Conservation (phyloP, 345 rosid genomes). For the Hypericum androsaemum region DNA sequence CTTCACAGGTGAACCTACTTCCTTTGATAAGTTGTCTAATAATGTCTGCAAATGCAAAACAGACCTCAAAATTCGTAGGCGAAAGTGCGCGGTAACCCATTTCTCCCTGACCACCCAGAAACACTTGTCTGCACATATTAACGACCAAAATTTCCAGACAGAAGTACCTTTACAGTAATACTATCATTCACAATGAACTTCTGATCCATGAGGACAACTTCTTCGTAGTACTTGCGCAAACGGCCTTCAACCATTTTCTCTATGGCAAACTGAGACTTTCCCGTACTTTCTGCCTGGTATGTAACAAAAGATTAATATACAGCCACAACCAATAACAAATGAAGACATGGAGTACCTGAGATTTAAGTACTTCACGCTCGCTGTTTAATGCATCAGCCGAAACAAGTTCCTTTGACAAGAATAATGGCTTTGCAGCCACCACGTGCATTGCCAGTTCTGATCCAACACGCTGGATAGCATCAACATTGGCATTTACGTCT, state of each 20-base stretch:
- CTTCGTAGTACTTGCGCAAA: slow-evolving; percentile 82
- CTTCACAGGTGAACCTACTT: slow-evolving; percentile 72
- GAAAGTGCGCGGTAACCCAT: not conserved
- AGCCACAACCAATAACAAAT: not conserved
- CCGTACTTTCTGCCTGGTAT: slow-evolving; percentile 82
- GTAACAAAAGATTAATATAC: slow-evolving; percentile 7
- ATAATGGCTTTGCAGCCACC: slow-evolving; percentile 85
- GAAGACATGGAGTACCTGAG: slow-evolving; percentile 46
- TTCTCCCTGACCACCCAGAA: too few relatives aligned
- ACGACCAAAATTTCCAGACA: not conserved
- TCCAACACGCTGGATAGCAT: slow-evolving; percentile 60
- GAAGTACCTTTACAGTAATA: slow-evolving; percentile 53
- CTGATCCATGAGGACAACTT: slow-evolving; percentile 84
- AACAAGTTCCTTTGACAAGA: slow-evolving; percentile 64
- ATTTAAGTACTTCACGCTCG: slow-evolving; percentile 84
- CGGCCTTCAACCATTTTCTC: slow-evolving; percentile 99
- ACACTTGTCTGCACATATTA: too few relatives aligned
- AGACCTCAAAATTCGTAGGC: slow-evolving; percentile 1
- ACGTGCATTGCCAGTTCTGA: slow-evolving; percentile 95
- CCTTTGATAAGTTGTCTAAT: slow-evolving; percentile 57
- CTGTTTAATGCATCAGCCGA: slow-evolving; percentile 56
- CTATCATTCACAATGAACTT: slow-evolving; percentile 67
- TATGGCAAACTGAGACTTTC: slow-evolving; percentile 63
- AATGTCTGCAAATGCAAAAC: slow-evolving; percentile 37
- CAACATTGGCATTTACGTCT: slow-evolving; percentile 37